These are phyloP conservation scores for Clarireedia sp. DNA, from an alignment of 2,329 filamentous ascomycete genomes.

Conservation along the genomic window DNA sequence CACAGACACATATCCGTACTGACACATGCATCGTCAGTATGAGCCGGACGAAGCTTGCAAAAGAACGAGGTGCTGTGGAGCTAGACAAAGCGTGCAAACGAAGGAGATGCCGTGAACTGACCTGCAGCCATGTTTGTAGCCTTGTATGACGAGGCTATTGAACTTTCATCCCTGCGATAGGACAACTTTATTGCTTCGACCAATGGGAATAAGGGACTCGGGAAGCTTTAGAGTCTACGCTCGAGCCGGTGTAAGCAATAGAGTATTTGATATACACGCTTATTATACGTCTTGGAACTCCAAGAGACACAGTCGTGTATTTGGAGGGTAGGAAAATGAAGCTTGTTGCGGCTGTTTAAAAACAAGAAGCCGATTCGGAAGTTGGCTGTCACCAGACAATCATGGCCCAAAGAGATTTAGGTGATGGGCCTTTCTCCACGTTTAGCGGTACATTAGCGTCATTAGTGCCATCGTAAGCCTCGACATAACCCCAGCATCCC, in stretches of 20 bases:
- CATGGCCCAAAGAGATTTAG: not conserved
- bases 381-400: not conserved
- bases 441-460: not conserved
- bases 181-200: not conserved
- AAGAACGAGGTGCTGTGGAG: not conserved
- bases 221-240: not conserved
- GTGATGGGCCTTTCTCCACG: constrained; percentile 7
- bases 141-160: constrained; percentile 20
- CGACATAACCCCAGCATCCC: not conserved
- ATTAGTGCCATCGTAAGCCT: not conserved
- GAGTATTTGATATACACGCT: too few relatives aligned
- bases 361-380: not conserved
- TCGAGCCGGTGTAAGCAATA: too few relatives aligned
- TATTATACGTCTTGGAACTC: too few relatives aligned
- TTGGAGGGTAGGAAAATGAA: not conserved
- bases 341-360: not conserved
- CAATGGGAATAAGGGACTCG: not conserved
- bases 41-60: not conserved
- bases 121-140: constrained; percentile 28
- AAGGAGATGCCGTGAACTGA: constrained; percentile 11
- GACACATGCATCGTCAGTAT: constrained; percentile 8
- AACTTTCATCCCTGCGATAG: constrained; percentile 12
- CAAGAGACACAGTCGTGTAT: too few relatives aligned
- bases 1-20: constrained; percentile 92
- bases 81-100: not conserved